A percentile compares a stretch with the other conserved stretches of the same genome.
Evolutionary conservation across 371 early-diverging fungal species (phyloP).

Genomic region (Lichtheimia ornata): DNA sequence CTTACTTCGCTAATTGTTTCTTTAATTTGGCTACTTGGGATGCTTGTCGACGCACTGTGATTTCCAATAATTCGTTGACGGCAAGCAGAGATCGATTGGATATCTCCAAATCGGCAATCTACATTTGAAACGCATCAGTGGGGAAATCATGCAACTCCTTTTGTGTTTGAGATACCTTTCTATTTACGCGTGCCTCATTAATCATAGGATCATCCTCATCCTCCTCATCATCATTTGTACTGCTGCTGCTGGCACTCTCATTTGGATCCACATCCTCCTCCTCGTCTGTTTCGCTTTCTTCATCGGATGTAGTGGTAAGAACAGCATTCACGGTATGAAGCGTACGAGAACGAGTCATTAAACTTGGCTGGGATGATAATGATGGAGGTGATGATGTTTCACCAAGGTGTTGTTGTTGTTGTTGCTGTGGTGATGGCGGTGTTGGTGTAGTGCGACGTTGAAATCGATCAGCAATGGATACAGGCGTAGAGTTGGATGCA

Average conservation of each 20-base stretch:
- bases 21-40: constrained; percentile 46
- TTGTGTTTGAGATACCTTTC: constrained; percentile 25
- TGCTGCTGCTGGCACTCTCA: not conserved
- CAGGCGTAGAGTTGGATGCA: constrained; percentile 8
- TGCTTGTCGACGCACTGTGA: constrained; percentile 51
- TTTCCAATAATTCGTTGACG: constrained; percentile 54
- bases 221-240: constrained; percentile 1
- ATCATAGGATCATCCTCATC: constrained; percentile 27
- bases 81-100: constrained; percentile 50
- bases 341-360: not conserved
- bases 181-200: constrained; percentile 47
- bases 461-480: constrained; percentile 5
- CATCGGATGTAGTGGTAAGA: not conserved
- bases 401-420: not conserved
- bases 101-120: constrained; percentile 60
- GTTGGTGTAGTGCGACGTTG: constrained; percentile 5
- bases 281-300: constrained; percentile 27
- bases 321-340: too few relatives aligned
- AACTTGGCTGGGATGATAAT: not conserved
- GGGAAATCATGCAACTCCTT: too few relatives aligned
- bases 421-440: not conserved
- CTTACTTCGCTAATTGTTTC: constrained; percentile 21
- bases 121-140: not conserved
- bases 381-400: not conserved
- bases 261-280: constrained; percentile 3